These are phyloP conservation scores for Peribolospora kevripleyi DNA, from an alignment of 768 basidiomycete species.

Conservation along the genomic window DNA sequence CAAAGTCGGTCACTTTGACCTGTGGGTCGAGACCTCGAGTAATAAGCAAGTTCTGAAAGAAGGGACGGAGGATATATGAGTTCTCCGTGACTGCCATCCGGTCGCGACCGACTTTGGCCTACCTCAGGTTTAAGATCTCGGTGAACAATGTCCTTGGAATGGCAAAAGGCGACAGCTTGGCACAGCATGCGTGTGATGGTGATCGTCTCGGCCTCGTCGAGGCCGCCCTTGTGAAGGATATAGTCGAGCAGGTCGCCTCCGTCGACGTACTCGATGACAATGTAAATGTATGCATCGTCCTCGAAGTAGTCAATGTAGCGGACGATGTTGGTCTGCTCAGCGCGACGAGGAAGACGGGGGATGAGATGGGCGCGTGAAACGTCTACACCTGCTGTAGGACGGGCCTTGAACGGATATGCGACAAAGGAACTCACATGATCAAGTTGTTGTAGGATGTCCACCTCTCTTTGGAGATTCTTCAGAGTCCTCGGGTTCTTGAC, in stretches of 20 bases:
- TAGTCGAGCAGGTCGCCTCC: constrained; percentile 74
- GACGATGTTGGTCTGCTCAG: constrained; percentile 41
- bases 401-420: no score
- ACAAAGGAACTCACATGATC: constrained; percentile 28
- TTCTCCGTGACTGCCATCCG: background rate
- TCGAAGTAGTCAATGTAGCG: constrained; percentile 51
- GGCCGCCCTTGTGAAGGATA: constrained; percentile 17
- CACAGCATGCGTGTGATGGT: constrained; percentile 66
- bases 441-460: constrained; percentile 49
- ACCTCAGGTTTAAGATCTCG: constrained; percentile 64
- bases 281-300: constrained; percentile 28
- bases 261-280: constrained; percentile 38
- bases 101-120: background rate
- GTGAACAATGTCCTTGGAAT: constrained; percentile 51
- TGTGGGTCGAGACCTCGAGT: constrained; percentile 21
- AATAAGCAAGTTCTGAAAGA: constrained; percentile 12
- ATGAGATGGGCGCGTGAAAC: background rate
- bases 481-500: constrained; percentile 10
- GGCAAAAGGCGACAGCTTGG: constrained; percentile 15
- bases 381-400: background rate
- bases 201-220: constrained; percentile 25
- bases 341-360: background rate
- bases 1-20: constrained; percentile 87
- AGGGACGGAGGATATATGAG: constrained; percentile 3
- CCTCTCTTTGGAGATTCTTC: constrained; percentile 38